Evolutionary conservation across 306 rosid genomes (phyloP), one percentile per base, ranked within the genome.

Genomic region (Malus sieversii): DNA sequence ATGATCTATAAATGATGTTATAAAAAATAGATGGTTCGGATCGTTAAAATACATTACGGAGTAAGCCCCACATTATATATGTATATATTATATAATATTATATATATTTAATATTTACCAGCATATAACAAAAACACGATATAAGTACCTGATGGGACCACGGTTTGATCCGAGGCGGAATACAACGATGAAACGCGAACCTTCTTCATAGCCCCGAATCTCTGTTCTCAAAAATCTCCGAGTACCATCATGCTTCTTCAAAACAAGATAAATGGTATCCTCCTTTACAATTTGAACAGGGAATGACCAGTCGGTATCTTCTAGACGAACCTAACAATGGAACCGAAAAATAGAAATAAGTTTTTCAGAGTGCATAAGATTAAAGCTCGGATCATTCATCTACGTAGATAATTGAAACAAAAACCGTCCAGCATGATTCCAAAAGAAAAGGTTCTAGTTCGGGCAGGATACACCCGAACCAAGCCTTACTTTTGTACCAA

Each of bases 191-290:
- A 89, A 95, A 75, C 99, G 99, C 4, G 99, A 92, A 73, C 99
- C 97, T 84, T 95, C 99, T 85, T 95, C 99, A 81, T 89, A 95
- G 65, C 97, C 99, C 46, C 99, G 97, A 48, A 95, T 89, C 84
- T 95, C 99, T 75, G 90, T 85, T 76, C 92, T 90, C 81, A 95
- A 78, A 77, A 92, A 84, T 80, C 71, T 85, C 63, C 85, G 84
- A 71, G 86, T 82, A 46, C 97, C 91, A 78, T 85, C 79, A 22
- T 72, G 83, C 80, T 80, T 86, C 92, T 93, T 88, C 86, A 95
- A 84, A 86, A 87, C 93, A 70, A 95, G 85, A 78, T 81, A 85
- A 66, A 92, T 83, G 3, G 97, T 95, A 77, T 95, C 99, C 74
- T 95, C 97, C 74, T 82, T 95, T 66, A 67, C 68, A 81, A 95